Conservation (phyloP, 176 grass and related monocot genomes). For the Eragrostis curvula region DNA sequence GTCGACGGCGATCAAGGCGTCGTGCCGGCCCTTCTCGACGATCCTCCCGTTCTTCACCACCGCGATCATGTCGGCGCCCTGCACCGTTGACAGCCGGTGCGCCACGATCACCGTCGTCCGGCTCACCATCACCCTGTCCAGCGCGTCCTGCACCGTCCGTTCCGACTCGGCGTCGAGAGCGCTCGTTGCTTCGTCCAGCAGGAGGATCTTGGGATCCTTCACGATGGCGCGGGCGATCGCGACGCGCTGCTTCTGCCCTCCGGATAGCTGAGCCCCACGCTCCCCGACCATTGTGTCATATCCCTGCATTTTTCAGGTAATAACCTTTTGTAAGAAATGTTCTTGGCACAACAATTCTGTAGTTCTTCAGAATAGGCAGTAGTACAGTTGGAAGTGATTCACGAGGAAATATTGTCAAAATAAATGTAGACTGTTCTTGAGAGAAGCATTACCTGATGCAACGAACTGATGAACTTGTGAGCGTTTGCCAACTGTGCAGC, state of each 20-base stretch:
- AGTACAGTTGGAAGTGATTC: no score
- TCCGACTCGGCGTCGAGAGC: slow-evolving; percentile 75
- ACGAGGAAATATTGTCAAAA: background rate
- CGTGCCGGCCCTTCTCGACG: slow-evolving; percentile 78
- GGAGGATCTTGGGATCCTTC: slow-evolving; percentile 66
- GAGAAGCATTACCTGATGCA: slow-evolving; percentile 52
- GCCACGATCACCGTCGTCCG: slow-evolving; percentile 61
- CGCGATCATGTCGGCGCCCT: slow-evolving; percentile 58
- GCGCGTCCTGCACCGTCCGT: slow-evolving; percentile 60
- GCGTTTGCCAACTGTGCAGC: slow-evolving; percentile 60
- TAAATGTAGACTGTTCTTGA: background rate
- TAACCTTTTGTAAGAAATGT: background rate
- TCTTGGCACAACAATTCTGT: background rate
- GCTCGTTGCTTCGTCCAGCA: slow-evolving; percentile 77
- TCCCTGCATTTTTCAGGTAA: slow-evolving; percentile 55
- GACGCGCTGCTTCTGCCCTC: slow-evolving; percentile 76
- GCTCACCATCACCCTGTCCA: slow-evolving; percentile 56
- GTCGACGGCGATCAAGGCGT: slow-evolving; percentile 44
- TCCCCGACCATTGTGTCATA: slow-evolving; percentile 71
- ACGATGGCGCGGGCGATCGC: slow-evolving; percentile 71
- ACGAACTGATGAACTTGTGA: slow-evolving; percentile 66
- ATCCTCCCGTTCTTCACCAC: slow-evolving; percentile 65
- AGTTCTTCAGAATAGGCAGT: background rate
- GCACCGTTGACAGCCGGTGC: slow-evolving; percentile 66
- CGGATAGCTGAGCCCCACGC: slow-evolving; percentile 73